Evolutionary conservation across 495 filamentous ascomycete species (phyloP), one percentile per base, ranked within the genome.

Genomic region (Parmelia sp.): DNA sequence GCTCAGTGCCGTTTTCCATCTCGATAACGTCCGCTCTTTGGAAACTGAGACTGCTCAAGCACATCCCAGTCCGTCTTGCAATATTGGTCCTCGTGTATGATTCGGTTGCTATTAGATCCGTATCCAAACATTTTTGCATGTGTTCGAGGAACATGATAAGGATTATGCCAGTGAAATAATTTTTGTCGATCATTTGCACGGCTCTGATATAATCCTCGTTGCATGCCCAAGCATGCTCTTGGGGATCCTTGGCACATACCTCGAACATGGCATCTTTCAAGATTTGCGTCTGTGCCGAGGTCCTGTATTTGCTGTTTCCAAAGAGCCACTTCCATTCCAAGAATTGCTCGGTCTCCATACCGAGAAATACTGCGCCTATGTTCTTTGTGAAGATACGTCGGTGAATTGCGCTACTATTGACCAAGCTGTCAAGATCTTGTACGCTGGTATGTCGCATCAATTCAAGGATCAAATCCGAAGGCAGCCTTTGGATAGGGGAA

Each of bases 321-420:
- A 64, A 58, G 36, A 64, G 42, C 62, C 62, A 64, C 35, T 60
- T 59, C 56, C 35, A 44, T 25, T 64, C 37, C 12, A 31, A 19
- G 9, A 51, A 64, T 59, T 64, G 62, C 33, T 59, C 57, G 23
- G n/a, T 35, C 56, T 64, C 62, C 6, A 64, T 64, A 39, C 62
- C 56, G 14, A 27, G 55, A 27, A 51, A 37, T 31, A 55, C 27
- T 31, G 56, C 62, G 15, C 19, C 37, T 59, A 17, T 19, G 17
- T 59, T 63, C 27, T 12, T 27, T 31, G 15, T 36, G 29, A 33
- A 55, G 29, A 55, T 55, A 29, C 51, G 21, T 33, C 3, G 27
- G 49, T 53, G 31, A 29, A 33, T 33, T 55, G 15, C 51, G 19
- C 51, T 55, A 33, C 51, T 55, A 11, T 55, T 55, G 17, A 19